Conservation (phyloP, 2,329 filamentous ascomycete genomes). For the Rosellinia necatrix region DNA sequence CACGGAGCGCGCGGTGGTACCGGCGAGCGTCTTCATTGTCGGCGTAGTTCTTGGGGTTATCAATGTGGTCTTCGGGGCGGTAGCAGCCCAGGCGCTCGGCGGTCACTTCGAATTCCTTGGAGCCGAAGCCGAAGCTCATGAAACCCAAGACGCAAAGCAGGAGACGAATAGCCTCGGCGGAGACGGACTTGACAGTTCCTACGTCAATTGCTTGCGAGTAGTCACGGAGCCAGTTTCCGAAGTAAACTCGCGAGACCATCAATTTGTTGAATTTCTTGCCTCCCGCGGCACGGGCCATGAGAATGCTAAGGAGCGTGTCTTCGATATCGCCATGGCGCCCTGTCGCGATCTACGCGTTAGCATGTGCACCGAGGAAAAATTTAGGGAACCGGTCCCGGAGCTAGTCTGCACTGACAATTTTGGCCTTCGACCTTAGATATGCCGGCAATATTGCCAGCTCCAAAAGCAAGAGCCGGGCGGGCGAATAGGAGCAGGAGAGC, state of each 20-base stretch:
- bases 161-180: constrained; percentile 87
- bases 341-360: constrained; percentile 39
- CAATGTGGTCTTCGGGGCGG: constrained; percentile 81
- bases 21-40: constrained; percentile 84
- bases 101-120: constrained; percentile 84
- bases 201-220: constrained; percentile 95
- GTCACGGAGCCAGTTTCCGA: constrained; percentile 93
- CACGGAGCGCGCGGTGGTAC: constrained; percentile 81
- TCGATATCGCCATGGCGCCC: constrained; percentile 92
- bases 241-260: constrained; percentile 87
- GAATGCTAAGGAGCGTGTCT: constrained; percentile 79
- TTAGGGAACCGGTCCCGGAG: no score
- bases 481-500: constrained; percentile 69
- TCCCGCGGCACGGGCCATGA: constrained; percentile 57
- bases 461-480: constrained; percentile 75
- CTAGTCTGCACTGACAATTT: constrained; percentile 64
- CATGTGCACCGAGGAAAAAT: background rate
- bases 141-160: constrained; percentile 89
- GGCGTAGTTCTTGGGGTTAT: constrained; percentile 80
- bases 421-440: constrained; percentile 80
- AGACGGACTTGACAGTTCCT: constrained; percentile 88
- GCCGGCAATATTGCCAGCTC: constrained; percentile 85
- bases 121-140: constrained; percentile 83
- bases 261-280: constrained; percentile 87
- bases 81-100: constrained; percentile 79